Evolutionary conservation across 2,329 filamentous ascomycete genomes (phyloP), one percentile per base, ranked within the genome.

Genomic region (Coccinonectria pachysandricola): DNA sequence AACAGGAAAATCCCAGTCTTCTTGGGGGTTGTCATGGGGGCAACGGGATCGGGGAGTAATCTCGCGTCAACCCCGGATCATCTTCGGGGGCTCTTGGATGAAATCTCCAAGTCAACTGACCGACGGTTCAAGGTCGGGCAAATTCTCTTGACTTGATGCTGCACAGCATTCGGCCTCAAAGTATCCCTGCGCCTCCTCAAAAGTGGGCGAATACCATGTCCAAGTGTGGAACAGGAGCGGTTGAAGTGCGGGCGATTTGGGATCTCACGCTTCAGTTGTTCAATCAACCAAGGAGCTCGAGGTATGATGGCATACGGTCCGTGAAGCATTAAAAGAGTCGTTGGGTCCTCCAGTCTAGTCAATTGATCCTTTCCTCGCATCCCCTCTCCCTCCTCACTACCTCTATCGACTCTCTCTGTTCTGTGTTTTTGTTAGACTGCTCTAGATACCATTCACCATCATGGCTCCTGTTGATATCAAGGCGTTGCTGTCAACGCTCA

Each of bases 401-500:
- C 21, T 20, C 21, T n/a, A n/a, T n/a, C n/a, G n/a, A n/a, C n/a
- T n/a, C n/a, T n/a, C n/a, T n/a, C n/a, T n/a, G n/a, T n/a, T n/a
- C n/a, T n/a, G n/a, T n/a, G n/a, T n/a, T n/a, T n/a, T n/a, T n/a
- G n/a, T n/a, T n/a, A n/a, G n/a, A n/a, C n/a, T n/a, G n/a, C n/a
- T n/a, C n/a, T n/a, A n/a, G n/a, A n/a, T n/a, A n/a, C n/a, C n/a
- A 22, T 16, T 20, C 14, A 22, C 35, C 43, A 40, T 27, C 14
- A 46, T 46, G 43, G 24, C 43, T 27, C 37, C 40, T 11, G 41
- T 42, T 32, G 39, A 46, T 28, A 39, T 50, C 2, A 36, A 37
- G 15, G 41, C 43, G 13, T 43, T 50, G 22, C 35, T 50, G 28
- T 36, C 46, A 19, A 45, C 37, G 25, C 39, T 50, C 31, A 46